Evolutionary conservation across 148 eudicot species (phyloP), one percentile per base, ranked within the genome.

Genomic region (Chenopodium album): DNA sequence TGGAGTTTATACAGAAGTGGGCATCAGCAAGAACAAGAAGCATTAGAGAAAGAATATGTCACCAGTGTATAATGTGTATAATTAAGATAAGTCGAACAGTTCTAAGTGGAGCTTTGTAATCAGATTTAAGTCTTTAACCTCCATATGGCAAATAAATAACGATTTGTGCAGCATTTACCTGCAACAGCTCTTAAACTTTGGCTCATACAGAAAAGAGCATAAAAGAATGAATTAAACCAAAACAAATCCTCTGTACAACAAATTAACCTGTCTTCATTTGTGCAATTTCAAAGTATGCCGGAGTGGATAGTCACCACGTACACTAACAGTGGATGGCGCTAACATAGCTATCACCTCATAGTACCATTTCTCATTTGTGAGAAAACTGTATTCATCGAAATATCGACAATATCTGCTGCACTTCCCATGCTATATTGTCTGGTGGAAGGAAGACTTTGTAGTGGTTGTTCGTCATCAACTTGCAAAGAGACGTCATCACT

Each of bases 321-420:
- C 23, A 74, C 75, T 64, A 34, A 54, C 4, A 54, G 60, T 54
- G 60, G 62, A 56, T 56, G 62, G 22, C 4, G 1, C 4, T 13
- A 56, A 16, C 22, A 56, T 17, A 48, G 2, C 54, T 67, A 37
- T 78, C 44, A 71, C 81, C 78, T 81, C 75, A 60, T 81, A 26
- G 87, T 88, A 8, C 85, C 87, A 60, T 84, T 86, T 59, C 82
- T 84, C 94, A 91, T 87, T 52, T 86, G 74, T 4, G 91, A 88
- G 81, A 91, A 91, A 77, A 91, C 89, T 76, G 65, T 76, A 59
- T 89, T 86, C 91, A 91, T 83, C 0, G 92, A 91, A 81, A 78
- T 76, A 74, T 75, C 90, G 13, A 78, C 87, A 84, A 91, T 82
- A 48, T 83, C 90, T 70, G 68, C 83, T 11, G 85, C 79, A 87